Conservation (phyloP, 2,329 filamentous ascomycete genomes). For the Fusarium miscanthi region DNA sequence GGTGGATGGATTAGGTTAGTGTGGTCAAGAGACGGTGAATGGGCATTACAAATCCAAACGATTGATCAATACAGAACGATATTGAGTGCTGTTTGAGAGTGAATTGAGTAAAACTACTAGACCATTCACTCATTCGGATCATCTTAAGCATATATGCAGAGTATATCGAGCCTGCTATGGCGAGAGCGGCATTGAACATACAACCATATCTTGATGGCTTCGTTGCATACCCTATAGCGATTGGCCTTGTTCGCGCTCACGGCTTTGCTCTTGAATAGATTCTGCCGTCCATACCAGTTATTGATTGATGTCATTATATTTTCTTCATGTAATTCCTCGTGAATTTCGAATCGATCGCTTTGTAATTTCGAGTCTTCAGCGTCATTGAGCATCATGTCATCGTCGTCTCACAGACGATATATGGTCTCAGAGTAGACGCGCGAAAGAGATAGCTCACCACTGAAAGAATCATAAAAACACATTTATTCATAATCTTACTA, state of each 20-base stretch:
- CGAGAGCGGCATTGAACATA: not conserved
- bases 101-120: no score
- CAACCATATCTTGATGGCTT: no score
- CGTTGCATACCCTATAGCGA: not conserved
- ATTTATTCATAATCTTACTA: rapidly evolving
- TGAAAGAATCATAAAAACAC: not conserved
- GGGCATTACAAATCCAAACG: conserved; percentile 13
- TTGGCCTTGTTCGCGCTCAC: no score
- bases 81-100: not conserved
- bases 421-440: not conserved
- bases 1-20: conserved; percentile 30
- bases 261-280: no score
- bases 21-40: not conserved
- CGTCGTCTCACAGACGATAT: not conserved
- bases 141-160: not conserved
- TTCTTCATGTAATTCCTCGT: not conserved
- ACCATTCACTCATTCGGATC: not conserved
- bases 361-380: conserved; percentile 19
- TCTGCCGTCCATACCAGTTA: no score
- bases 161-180: not conserved
- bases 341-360: not conserved
- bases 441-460: rapidly evolving
- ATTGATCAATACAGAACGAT: not conserved
- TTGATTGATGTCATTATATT: not conserved
- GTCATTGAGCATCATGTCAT: conserved; percentile 23